phyloP scores from a whole-genome alignment of 495 filamentous ascomycete species.

The Aspergillus campestris region DNA sequence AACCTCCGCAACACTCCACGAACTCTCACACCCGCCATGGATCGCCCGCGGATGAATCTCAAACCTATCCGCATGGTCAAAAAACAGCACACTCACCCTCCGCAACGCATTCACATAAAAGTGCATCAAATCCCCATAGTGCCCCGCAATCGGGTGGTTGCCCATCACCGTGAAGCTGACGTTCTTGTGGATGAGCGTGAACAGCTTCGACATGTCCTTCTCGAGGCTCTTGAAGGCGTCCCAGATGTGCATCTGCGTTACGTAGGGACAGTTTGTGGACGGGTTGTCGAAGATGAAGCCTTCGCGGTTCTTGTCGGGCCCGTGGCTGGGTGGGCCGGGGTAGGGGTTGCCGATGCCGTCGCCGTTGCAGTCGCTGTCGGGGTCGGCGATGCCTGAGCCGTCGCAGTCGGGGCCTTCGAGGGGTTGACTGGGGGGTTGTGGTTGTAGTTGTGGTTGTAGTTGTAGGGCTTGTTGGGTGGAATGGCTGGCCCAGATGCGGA shows the following conservation, averaged over 20 bases:
- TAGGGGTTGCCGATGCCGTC: not conserved
- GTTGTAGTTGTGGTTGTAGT: not conserved
- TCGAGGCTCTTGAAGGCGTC: constrained; percentile 30
- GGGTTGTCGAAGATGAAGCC: constrained; percentile 31
- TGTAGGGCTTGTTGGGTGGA: too few species aligned
- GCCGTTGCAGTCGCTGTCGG: constrained; percentile 7
- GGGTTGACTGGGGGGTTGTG: constrained; percentile 1
- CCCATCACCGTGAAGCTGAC: constrained; percentile 29
- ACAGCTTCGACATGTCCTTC: constrained; percentile 29
- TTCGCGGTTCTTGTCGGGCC: constrained; percentile 13
- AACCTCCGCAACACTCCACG: constrained; percentile 29
- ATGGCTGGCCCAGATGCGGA: too few species aligned
- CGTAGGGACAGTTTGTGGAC: constrained; percentile 24
- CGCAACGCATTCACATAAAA: constrained; percentile 32
- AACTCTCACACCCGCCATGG: constrained; percentile 26
- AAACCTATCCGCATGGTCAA: constrained; percentile 26
- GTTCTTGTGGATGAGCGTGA: constrained; percentile 28
- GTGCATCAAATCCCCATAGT: constrained; percentile 27
- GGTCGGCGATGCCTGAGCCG: constrained; percentile 7
- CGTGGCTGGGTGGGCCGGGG: too few species aligned
- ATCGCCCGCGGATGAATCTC: constrained; percentile 27
- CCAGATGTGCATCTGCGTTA: constrained; percentile 30
- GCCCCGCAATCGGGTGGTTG: constrained; percentile 28
- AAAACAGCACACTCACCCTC: constrained; percentile 22
- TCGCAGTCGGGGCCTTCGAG: constrained; percentile 7